Base-by-base conservation (phyloP, 139 green algal species). In the Closterium sp. region DNA sequence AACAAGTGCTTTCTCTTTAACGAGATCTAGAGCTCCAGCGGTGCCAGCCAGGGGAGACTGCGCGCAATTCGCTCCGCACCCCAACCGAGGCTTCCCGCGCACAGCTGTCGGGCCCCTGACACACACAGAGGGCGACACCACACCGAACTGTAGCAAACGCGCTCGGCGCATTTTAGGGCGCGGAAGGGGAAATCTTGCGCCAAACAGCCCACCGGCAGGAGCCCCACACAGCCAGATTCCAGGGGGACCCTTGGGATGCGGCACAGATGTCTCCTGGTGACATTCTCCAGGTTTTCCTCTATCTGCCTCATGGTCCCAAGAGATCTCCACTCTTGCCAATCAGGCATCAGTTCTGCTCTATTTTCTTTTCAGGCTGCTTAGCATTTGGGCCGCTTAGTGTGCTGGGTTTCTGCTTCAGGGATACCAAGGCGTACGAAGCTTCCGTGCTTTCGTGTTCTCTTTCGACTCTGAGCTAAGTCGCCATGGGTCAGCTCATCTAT, bases 401-500 rank as follows among this genome's bases (percentile, higher is more conserved):
- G 38, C 38, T 50, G 7, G 38, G 11, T 9, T 50, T 17, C 38
- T 50, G 32, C 3, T 38, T 13, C 38, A 50, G 38, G 38, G 38
- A 50, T 50, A 50, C 13, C 38, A 50, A 50, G 38, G 38, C 38
- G 13, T 11, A 50, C 38, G 38, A 50, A 24, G 62, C 62, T 27
- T 79, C 62, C 19, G 17, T 27, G 62, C 62, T 79, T 79, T 79
- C 19, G 62, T 24, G 17, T 27, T 79, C 27, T 24, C 2, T 79
- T 27, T 79, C 19, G 19, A 79, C 62, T 79, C 62, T 79, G 17
- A 79, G 85, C 32, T 7, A 87, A 21, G 7, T 87, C 85, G 85
- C 85, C 28, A 87, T 87, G 85, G 85, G 85, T 34, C 28, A 89
- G 91, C 86, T 96, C 28, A 96, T 96, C 70, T 96, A 96, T 79